A percentile compares a stretch with the other conserved stretches of the same genome.
These are phyloP conservation scores for Diaporthe nobilis DNA, from an alignment of 2,329 filamentous ascomycete genomes.

Conservation along the genomic window DNA sequence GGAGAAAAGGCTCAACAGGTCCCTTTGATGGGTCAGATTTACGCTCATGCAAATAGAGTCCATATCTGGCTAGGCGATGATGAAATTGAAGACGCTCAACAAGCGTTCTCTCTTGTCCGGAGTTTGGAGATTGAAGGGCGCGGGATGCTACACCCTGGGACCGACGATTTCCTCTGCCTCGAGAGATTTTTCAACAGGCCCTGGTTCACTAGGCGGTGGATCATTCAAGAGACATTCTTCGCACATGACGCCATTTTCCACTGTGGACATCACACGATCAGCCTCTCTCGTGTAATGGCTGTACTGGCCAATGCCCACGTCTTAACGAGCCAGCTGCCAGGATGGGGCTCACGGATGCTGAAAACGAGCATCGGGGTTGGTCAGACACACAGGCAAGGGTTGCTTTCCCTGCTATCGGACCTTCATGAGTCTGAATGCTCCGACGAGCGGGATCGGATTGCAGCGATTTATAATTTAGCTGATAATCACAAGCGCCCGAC, in stretches of 20 bases:
- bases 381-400: neutral
- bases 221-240: neutral
- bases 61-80: conserved; percentile 4
- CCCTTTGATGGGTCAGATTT: conserved; percentile 12
- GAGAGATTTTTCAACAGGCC: neutral
- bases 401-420: neutral
- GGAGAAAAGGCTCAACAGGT: neutral
- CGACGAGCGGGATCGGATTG: neutral
- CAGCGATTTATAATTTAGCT: neutral
- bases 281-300: neutral
- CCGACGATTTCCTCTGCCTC: neutral
- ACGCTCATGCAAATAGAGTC: neutral
- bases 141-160: neutral
- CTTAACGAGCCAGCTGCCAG: neutral
- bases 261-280: neutral
- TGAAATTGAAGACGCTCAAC: neutral
- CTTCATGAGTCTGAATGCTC: conserved; percentile 4
- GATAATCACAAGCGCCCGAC: neutral
- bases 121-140: neutral
- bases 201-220: neutral
- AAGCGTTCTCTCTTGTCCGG: neutral
- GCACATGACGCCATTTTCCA: neutral
- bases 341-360: neutral
- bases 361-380: neutral
- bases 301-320: neutral